Evolutionary conservation across 176 grass and related monocot genomes (phyloP), one percentile per base, ranked within the genome.

Genomic region (Avena sativa): DNA sequence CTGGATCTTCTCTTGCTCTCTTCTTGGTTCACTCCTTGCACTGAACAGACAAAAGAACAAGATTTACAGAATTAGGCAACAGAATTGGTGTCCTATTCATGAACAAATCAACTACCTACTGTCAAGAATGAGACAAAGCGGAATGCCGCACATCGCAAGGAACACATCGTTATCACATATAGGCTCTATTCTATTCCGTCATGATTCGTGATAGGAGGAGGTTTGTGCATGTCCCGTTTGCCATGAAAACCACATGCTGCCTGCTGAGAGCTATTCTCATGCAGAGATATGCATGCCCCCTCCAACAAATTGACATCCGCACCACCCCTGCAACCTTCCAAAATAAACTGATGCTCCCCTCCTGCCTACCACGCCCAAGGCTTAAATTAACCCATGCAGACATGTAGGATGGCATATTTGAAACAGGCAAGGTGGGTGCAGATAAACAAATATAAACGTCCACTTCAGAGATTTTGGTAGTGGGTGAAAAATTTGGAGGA

Each of bases 181-280:
- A 67, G 61, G 0, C 57, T 44, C 62, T 51, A 78, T 76, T 30
- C 62, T 64, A 78, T 55, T 17, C 19, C 9, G 49, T 87, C 13
- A 23, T 25, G 13, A 43, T 65, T 66, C 70, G 16, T 64, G 11
- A 63, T 66, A 82, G 62, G 19, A 9, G 46, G 9, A 66, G 30
- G 34, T 14, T 57, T 88, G 46, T 59, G 69, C 5, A 62, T 80
- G 44, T 86, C 74, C 47, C 53, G 23, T 49, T 64, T 63, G 53
- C 82, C 82, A 85, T 78, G 90, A 88, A 88, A 91, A 82, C 52
- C 86, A 88, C 72, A 75, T 82, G 78, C 78, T 71, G 82, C 78
- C 82, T 9, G 77, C 53, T 52, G 86, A 60, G 36, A 51, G 4
- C 11, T 30, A 68, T 77, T 62, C 77, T 85, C 73, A 32, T 71